A percentile compares a stretch with the other conserved stretches of the same genome.
Conservation (phyloP, 75 land plant species). For the Picea glauca region DNA sequence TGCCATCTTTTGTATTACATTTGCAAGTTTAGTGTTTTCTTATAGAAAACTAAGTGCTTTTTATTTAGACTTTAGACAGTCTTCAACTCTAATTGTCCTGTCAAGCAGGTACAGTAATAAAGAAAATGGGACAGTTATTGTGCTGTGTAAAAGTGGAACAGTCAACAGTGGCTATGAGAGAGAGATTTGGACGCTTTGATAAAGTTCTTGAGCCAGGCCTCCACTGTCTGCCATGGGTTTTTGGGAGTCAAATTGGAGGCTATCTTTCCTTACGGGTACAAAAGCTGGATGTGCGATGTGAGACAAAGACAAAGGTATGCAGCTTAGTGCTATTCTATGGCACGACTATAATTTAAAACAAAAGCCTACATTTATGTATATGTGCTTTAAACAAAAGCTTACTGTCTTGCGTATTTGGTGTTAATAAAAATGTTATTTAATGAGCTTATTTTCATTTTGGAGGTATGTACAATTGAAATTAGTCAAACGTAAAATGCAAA, state of each 20-base stretch:
- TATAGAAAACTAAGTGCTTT: no score
- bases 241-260: slow-evolving; percentile 42
- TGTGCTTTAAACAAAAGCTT: no score
- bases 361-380: no score
- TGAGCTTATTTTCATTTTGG: no score
- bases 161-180: slow-evolving; percentile 50
- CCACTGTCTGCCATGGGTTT: slow-evolving; percentile 54
- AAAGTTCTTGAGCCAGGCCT: slow-evolving; percentile 57
- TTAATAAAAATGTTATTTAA: no score
- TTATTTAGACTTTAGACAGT: no score
- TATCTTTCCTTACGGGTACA: slow-evolving; percentile 52
- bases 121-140: slow-evolving; percentile 39
- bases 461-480: not conserved
- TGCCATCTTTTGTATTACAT: no score
- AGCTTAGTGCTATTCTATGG: not conserved
- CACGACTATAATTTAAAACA: no score
- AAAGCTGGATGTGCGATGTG: slow-evolving; percentile 67
- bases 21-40: no score
- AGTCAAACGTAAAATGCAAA: not conserved
- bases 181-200: slow-evolving; percentile 49
- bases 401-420: no score
- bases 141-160: slow-evolving; percentile 51
- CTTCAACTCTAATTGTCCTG: no score
- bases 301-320: slow-evolving; percentile 62
- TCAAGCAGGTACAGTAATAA: no score